phyloP scores from a whole-genome alignment of 2,329 filamentous ascomycete genomes.

The Colletotrichum lindemuthianum region DNA sequence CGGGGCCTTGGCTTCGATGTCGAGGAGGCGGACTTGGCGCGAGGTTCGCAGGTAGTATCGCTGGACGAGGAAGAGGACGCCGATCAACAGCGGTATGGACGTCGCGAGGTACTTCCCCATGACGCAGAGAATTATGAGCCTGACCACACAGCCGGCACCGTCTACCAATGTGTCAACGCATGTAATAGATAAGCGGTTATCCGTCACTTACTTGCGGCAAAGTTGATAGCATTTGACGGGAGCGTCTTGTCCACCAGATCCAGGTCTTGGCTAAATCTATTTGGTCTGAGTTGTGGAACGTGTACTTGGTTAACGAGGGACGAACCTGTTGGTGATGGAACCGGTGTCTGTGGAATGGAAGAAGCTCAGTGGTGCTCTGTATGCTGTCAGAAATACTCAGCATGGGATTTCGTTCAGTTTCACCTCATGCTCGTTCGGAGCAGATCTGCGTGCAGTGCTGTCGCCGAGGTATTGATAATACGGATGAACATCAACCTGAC shows the following conservation, averaged over 20 bases:
- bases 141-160: background rate
- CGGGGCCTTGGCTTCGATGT: slow-evolving; percentile 44
- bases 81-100: slow-evolving; percentile 39
- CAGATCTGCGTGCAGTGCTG: slow-evolving; percentile 9
- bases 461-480: slow-evolving; percentile 13
- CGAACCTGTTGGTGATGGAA: slow-evolving; percentile 1
- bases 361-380: slow-evolving; percentile 10
- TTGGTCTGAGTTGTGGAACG: background rate
- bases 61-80: slow-evolving; percentile 39
- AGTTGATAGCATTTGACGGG: slow-evolving; percentile 6
- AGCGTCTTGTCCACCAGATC: slow-evolving; percentile 4
- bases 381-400: background rate
- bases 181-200: too few species aligned
- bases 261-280: slow-evolving; percentile 14
- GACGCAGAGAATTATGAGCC: slow-evolving; percentile 16
- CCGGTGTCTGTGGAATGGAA: slow-evolving; percentile 18
- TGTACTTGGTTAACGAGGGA: fast-evolving
- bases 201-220: background rate
- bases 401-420: background rate
- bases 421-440: slow-evolving; percentile 11
- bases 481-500: slow-evolving; percentile 15
- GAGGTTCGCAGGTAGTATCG: slow-evolving; percentile 45
- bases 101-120: slow-evolving; percentile 39
- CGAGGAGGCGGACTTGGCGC: slow-evolving; percentile 44
- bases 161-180: background rate